Conservation (phyloP, 106 monocot genomes). For the Xerophyta viscosa region DNA sequence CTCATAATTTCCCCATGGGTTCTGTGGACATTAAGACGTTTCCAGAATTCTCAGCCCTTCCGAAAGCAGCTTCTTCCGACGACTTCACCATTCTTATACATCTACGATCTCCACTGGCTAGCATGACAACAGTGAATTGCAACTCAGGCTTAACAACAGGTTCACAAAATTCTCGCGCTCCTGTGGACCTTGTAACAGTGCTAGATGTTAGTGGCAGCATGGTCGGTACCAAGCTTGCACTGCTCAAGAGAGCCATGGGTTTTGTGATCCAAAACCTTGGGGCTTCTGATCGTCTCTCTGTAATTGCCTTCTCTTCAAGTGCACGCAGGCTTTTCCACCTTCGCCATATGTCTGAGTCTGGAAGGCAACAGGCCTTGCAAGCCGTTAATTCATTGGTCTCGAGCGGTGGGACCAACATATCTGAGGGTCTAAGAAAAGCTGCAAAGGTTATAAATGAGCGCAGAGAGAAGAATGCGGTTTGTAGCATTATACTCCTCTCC, state of each 20-base stretch:
- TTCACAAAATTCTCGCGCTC: constrained; percentile 37
- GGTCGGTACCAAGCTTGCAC: constrained; percentile 41
- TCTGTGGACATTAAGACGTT: constrained; percentile 51
- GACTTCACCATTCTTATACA: constrained; percentile 64
- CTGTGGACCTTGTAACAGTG: constrained; percentile 78
- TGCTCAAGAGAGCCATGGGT: constrained; percentile 24
- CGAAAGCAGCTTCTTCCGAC: constrained; percentile 25
- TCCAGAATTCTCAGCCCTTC: constrained; percentile 60
- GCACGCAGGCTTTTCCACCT: constrained; percentile 29
- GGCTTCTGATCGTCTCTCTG: constrained; percentile 19
- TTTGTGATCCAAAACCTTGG: constrained; percentile 30
- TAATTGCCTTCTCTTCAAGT: constrained; percentile 28
- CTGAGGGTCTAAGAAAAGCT: constrained; percentile 22
- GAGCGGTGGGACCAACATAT: constrained; percentile 28
- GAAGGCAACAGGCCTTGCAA: constrained; percentile 14
- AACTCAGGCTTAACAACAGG: neutral
- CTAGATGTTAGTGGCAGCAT: constrained; percentile 97
- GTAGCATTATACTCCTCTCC: constrained; percentile 21
- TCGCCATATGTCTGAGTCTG: constrained; percentile 20
- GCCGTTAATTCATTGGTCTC: constrained; percentile 20
- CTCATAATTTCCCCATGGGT: constrained; percentile 10
- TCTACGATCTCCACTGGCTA: constrained; percentile 55
- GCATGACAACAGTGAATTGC: neutral
- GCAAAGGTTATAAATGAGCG: constrained; percentile 23
- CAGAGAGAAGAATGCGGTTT: constrained; percentile 16